These are phyloP conservation scores for Corylus americana DNA, from an alignment of 306 rosid species.

Conservation along the genomic window DNA sequence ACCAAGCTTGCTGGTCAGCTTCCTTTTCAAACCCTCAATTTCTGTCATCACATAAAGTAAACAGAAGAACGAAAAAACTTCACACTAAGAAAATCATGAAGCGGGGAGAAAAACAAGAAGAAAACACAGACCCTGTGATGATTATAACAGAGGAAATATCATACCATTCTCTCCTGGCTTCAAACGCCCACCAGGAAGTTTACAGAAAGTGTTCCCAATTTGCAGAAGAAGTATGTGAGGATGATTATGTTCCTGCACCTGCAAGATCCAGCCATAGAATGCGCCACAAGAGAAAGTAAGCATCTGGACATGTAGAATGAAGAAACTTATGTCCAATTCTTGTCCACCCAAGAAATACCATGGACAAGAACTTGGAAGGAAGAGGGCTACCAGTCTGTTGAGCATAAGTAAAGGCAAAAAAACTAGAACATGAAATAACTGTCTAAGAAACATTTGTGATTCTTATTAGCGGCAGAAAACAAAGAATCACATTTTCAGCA, in stretches of 20 bases:
- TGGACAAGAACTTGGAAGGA: background rate
- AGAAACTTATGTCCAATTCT: conserved; percentile 9
- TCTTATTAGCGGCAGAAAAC: background rate
- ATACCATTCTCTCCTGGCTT: conserved; percentile 99
- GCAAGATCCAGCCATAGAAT: conserved; percentile 25
- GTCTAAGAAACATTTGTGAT: background rate
- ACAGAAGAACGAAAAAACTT: conserved; percentile 8
- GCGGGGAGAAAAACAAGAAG: background rate
- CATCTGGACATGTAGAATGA: background rate
- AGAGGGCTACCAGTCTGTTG: background rate
- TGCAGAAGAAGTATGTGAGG: conserved; percentile 98
- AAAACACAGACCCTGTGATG: background rate
- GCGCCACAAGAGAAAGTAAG: conserved; percentile 18
- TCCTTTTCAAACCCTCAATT: conserved; percentile 91
- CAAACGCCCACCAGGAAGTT: conserved; percentile 98
- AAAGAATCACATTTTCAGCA: background rate
- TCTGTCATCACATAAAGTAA: conserved; percentile 43
- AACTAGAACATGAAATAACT: background rate
- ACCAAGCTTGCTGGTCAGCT: conserved; percentile 97
- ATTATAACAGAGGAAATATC: conserved; percentile 15
- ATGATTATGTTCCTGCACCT: conserved; percentile 99
- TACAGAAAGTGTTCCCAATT: conserved; percentile 97
- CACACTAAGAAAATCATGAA: conserved; percentile 10
- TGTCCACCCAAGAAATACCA: background rate
- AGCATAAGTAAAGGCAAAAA: background rate